Evolutionary conservation across 495 filamentous ascomycete genomes (phyloP).

Genomic region (Halenospora varia): DNA sequence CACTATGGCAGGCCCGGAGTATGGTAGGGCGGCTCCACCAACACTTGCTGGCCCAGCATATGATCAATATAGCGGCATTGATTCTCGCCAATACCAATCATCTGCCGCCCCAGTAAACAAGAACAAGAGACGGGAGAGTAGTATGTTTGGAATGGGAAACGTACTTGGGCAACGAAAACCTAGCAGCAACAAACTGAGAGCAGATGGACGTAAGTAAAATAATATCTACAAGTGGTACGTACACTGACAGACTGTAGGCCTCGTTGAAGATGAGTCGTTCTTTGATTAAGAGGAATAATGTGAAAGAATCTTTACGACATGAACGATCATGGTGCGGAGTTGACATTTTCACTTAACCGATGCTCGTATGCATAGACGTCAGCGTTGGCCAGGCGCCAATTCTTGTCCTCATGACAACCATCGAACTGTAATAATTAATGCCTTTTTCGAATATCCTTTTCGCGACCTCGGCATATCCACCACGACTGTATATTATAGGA

Average conservation of each 20-base stretch:
- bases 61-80: conserved; percentile 21
- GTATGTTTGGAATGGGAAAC: conserved; percentile 48
- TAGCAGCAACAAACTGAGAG: conserved; percentile 13
- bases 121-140: conserved; percentile 54
- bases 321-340: background rate
- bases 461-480: background rate
- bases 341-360: background rate
- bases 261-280: conserved; percentile 27
- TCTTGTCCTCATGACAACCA: conserved; percentile 5
- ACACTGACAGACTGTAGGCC: conserved; percentile 12
- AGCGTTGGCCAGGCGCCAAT: conserved; percentile 21
- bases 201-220: conserved; percentile 21
- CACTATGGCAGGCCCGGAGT: conserved; percentile 31
- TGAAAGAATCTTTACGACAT: background rate
- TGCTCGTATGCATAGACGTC: conserved; percentile 5
- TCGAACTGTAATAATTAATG: conserved; percentile 9
- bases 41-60: conserved; percentile 36
- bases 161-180: conserved; percentile 17
- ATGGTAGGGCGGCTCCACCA: conserved; percentile 28
- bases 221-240: background rate
- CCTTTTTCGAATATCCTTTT: background rate
- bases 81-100: conserved; percentile 25
- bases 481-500: background rate
- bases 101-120: conserved; percentile 34
- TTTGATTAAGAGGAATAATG: conserved; percentile 19